These are phyloP conservation scores for Amyloporia xantha DNA, from an alignment of 768 basidiomycete species.

Conservation along the genomic window DNA sequence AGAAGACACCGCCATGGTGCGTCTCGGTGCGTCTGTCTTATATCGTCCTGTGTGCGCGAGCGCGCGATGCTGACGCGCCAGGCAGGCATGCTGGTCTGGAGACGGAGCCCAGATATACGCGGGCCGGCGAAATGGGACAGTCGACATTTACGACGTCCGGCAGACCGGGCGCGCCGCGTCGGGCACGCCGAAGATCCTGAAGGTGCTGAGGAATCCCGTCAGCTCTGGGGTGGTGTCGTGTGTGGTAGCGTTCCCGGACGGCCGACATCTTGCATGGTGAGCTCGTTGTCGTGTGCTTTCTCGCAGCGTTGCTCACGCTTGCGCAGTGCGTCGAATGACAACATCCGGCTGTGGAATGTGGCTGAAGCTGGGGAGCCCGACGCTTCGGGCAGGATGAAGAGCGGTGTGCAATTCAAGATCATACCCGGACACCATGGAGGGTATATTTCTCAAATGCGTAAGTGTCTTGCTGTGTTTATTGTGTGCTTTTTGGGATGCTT, in stretches of 20 bases:
- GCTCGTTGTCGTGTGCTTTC: conserved; percentile 23
- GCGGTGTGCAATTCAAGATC: conserved; percentile 86
- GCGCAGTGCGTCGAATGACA: conserved; percentile 82
- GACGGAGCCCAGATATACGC: conserved; percentile 86
- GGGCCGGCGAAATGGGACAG: conserved; percentile 82
- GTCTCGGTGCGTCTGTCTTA: conserved; percentile 63
- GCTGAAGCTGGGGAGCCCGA: conserved; percentile 69
- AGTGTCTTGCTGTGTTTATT: too few relatives aligned
- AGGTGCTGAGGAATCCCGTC: conserved; percentile 76
- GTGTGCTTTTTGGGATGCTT: too few relatives aligned
- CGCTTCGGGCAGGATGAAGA: conserved; percentile 49
- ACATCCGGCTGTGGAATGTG: conserved; percentile 90
- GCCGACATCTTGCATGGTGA: conserved; percentile 86
- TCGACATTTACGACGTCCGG: conserved; percentile 96
- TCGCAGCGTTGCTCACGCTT: not conserved
- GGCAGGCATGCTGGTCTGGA: conserved; percentile 89
- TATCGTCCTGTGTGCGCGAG: not conserved
- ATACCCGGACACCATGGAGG: conserved; percentile 96
- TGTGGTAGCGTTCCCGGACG: conserved; percentile 86
- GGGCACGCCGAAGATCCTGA: conserved; percentile 70
- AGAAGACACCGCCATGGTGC: conserved; percentile 94
- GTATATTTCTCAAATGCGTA: conserved; percentile 88
- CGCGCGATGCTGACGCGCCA: too few relatives aligned
- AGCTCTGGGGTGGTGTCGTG: conserved; percentile 92
- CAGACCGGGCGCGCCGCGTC: conserved; percentile 56